Conservation (phyloP, 805 yeast genomes). For the Blastobotrys americana region DNA sequence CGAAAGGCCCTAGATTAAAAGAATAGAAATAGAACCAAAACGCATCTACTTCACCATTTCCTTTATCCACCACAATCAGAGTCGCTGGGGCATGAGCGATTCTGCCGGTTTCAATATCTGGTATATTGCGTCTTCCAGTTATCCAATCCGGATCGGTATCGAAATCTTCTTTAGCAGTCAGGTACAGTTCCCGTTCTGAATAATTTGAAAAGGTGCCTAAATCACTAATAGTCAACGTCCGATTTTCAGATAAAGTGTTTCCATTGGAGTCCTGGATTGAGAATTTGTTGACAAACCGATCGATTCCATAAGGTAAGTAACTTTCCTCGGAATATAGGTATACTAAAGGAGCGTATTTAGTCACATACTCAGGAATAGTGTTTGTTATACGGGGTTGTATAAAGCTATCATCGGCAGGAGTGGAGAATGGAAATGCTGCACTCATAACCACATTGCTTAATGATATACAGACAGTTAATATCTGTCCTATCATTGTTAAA, state of each 20-base stretch:
- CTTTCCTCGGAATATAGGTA: conserved; percentile 83
- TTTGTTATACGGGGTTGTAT: conserved; percentile 5
- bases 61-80: conserved; percentile 80
- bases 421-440: neutral
- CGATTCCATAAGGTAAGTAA: conserved; percentile 77
- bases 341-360: conserved; percentile 54
- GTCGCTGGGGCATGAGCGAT: conserved; percentile 73
- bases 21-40: conserved; percentile 95
- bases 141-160: conserved; percentile 74
- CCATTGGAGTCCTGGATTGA: conserved; percentile 49
- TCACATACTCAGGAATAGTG: conserved; percentile 26
- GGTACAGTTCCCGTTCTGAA: conserved; percentile 34
- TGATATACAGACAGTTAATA: too few species aligned
- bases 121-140: conserved; percentile 62
- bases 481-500: too few species aligned
- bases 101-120: conserved; percentile 63
- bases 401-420: too few species aligned
- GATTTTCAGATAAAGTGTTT: conserved; percentile 27
- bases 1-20: conserved; percentile 91
- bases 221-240: conserved; percentile 27
- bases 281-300: conserved; percentile 60
- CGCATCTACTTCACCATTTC: conserved; percentile 91
- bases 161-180: conserved; percentile 68
- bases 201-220: conserved; percentile 18
- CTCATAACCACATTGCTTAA: neutral